These are phyloP conservation scores for Russula griseocarnosa DNA, from an alignment of 768 basidiomycete species.

Conservation along the genomic window DNA sequence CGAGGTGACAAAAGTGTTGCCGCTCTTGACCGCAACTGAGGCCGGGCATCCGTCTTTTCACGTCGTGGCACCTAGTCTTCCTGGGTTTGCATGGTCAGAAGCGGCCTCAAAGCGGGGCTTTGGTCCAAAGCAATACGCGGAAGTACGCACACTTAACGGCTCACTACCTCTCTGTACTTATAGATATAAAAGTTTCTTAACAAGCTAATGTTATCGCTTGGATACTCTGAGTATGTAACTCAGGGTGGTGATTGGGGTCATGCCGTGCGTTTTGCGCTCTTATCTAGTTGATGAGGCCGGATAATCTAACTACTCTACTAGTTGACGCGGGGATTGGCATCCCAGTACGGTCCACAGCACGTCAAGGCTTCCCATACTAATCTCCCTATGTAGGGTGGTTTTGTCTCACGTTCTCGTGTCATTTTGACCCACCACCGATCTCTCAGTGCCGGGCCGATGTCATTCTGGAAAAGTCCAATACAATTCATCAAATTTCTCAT, in stretches of 20 bases:
- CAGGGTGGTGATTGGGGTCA: slow-evolving; percentile 51
- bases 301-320: slow-evolving; percentile 8
- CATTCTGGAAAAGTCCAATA: slow-evolving; percentile 30
- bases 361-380: slow-evolving; percentile 39
- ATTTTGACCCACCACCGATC: background rate
- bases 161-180: background rate
- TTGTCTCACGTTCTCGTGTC: background rate
- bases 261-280: slow-evolving; percentile 30
- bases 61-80: slow-evolving; percentile 57
- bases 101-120: slow-evolving; percentile 40
- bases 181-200: slow-evolving; percentile 22
- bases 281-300: background rate
- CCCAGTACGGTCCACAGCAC: slow-evolving; percentile 32
- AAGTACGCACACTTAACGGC: slow-evolving; percentile 21
- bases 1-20: slow-evolving; percentile 55
- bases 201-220: slow-evolving; percentile 32
- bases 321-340: slow-evolving; percentile 33
- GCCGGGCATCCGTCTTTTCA: slow-evolving; percentile 54
- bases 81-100: slow-evolving; percentile 60
- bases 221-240: slow-evolving; percentile 37
- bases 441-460: background rate
- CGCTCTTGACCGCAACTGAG: slow-evolving; percentile 44
- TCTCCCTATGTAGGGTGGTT: slow-evolving; percentile 30
- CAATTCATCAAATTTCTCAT: slow-evolving; percentile 33
- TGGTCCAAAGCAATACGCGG: slow-evolving; percentile 28